Evolutionary conservation across 225 moss, liverwort and hornwort genomes (phyloP).

Genomic region (Takakia lepidozioides): DNA sequence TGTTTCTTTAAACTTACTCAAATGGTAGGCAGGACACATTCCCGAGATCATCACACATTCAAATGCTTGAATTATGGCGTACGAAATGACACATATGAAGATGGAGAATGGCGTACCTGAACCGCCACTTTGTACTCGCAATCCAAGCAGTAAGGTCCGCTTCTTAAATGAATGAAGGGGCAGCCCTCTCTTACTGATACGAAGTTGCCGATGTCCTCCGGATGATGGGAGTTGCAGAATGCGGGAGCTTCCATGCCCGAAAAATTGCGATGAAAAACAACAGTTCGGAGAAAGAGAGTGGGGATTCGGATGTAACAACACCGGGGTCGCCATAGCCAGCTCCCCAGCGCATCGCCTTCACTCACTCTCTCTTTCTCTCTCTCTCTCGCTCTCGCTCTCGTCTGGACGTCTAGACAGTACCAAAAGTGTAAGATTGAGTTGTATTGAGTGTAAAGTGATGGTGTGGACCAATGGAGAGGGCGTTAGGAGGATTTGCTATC

Average conservation of each 20-base stretch:
- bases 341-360: neutral
- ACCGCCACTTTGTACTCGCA: conserved; percentile 25
- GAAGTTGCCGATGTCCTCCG: conserved; percentile 11
- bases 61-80: neutral
- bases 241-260: conserved; percentile 10
- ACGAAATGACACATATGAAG: neutral
- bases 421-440: too few relatives aligned
- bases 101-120: neutral
- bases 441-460: too few relatives aligned
- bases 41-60: neutral
- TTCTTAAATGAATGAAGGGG: conserved; percentile 12
- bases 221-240: conserved; percentile 28
- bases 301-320: conserved; percentile 14
- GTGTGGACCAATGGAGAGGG: too few relatives aligned
- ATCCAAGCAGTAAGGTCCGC: conserved; percentile 17
- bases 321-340: conserved; percentile 13
- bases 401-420: too few relatives aligned
- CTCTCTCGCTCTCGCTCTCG: too few relatives aligned
- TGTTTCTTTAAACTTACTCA: neutral
- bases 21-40: too few relatives aligned
- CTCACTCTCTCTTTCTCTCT: too few relatives aligned
- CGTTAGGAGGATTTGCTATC: too few relatives aligned
- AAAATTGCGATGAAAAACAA: neutral
- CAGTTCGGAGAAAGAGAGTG: conserved; percentile 5
- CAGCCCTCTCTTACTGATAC: conserved; percentile 10